Evolutionary conservation across 148 eudicot genomes (phyloP).

Genomic region (Vaccinium corymbosum): DNA sequence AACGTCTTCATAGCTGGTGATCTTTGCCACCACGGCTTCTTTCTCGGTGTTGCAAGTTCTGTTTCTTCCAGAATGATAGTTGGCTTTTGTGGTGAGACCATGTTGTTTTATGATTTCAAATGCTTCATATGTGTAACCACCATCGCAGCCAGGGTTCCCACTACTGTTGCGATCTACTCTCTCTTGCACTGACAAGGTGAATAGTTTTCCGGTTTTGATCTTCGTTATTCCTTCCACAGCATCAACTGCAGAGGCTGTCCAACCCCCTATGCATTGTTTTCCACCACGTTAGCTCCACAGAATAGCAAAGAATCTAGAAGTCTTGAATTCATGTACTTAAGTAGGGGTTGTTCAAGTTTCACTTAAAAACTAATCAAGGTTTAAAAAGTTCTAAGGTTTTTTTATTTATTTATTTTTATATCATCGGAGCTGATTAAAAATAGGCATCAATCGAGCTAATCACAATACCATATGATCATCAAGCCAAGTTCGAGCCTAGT

Average conservation of each 20-base stretch:
- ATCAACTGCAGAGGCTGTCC: constrained; percentile 26
- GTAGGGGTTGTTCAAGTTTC: no score
- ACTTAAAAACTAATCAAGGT: no score
- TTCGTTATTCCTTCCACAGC: constrained; percentile 23
- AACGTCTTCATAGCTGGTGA: constrained; percentile 16
- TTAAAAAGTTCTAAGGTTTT: no score
- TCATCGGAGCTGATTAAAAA: no score
- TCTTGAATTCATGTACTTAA: background rate
- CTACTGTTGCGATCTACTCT: constrained; percentile 18
- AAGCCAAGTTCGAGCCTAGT: no score
- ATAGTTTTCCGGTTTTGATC: constrained; percentile 17
- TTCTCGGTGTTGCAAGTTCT: background rate
- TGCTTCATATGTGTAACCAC: constrained; percentile 23
- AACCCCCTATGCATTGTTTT: constrained; percentile 11
- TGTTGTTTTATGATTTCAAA: constrained; percentile 18
- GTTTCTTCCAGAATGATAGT: background rate
- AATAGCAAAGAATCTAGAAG: background rate
- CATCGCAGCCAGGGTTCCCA: constrained; percentile 22
- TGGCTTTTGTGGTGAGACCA: background rate
- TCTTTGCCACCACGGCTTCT: constrained; percentile 10
- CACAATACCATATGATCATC: no score
- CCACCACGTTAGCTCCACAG: background rate
- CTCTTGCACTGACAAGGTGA: constrained; percentile 26
- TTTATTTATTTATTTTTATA: no score
- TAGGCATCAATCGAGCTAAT: no score